Evolutionary conservation across 179 eudicot genomes (phyloP).

Genomic region (Camellia oleifera): DNA sequence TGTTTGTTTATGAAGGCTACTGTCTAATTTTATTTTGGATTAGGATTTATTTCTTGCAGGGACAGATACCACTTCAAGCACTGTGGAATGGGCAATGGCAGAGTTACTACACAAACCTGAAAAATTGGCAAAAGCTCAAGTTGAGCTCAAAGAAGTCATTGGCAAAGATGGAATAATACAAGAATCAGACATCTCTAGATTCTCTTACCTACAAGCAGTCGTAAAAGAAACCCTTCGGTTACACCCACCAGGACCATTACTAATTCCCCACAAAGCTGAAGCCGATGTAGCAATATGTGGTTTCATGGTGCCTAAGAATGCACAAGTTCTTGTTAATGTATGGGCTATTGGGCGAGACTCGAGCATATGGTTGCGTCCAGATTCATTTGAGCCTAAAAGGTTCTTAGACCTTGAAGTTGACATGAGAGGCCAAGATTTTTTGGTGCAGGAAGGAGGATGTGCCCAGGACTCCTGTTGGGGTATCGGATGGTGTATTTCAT

Average conservation of each 20-base stretch:
- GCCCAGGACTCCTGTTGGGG: no score
- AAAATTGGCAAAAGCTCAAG: background rate
- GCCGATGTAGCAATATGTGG: no score
- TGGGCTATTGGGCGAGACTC: slow-evolving; percentile 25
- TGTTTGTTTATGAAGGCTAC: no score
- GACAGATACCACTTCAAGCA: background rate
- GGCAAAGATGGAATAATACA: background rate
- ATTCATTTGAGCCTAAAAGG: slow-evolving; percentile 29
- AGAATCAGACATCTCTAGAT: background rate
- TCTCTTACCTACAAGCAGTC: background rate
- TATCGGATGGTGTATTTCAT: no score
- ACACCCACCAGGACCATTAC: no score
- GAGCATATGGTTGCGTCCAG: background rate
- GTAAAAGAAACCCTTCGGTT: no score
- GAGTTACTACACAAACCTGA: no score
- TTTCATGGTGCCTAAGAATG: background rate
- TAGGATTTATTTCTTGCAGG: slow-evolving; percentile 1
- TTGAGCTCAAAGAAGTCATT: background rate
- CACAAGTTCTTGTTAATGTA: slow-evolving; percentile 26
- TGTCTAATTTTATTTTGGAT: background rate
- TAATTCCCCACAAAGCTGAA: no score
- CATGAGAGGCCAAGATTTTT: slow-evolving; percentile 26
- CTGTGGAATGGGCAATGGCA: slow-evolving; percentile 1
- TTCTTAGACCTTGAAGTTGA: slow-evolving; percentile 22
- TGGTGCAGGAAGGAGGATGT: slow-evolving; percentile 15